These are phyloP conservation scores for Persicaria maculosa DNA, from an alignment of 148 eudicot species.

Conservation along the genomic window DNA sequence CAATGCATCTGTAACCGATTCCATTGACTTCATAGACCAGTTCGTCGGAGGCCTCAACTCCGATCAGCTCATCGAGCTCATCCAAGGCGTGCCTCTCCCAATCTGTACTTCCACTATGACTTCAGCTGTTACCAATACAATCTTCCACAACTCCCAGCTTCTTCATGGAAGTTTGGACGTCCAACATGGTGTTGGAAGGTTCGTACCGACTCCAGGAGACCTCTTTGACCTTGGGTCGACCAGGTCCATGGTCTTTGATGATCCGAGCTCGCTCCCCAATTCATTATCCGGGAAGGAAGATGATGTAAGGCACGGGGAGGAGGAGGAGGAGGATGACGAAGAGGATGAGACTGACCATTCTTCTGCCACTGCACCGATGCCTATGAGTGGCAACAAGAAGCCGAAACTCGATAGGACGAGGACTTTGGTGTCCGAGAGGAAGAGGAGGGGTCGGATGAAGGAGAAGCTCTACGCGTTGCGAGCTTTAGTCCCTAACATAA, in stretches of 20 bases:
- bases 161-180: background rate
- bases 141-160: background rate
- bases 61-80: conserved; percentile 11
- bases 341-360: conserved; percentile 10
- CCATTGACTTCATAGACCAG: conserved; percentile 12
- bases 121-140: background rate
- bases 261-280: conserved; percentile 2
- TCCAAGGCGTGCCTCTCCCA: background rate
- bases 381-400: conserved; percentile 8
- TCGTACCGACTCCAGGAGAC: background rate
- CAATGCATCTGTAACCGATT: background rate
- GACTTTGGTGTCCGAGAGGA: conserved; percentile 71
- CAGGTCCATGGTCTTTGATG: background rate
- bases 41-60: background rate
- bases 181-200: background rate
- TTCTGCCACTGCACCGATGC: background rate
- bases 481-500: conserved; percentile 87
- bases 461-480: conserved; percentile 86
- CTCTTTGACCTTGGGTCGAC: background rate
- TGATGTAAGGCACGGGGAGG: background rate
- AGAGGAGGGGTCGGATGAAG: conserved; percentile 82
- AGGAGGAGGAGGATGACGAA: background rate
- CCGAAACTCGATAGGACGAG: conserved; percentile 56
- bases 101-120: background rate
- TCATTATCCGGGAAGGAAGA: background rate